Evolutionary conservation across 306 rosid genomes (phyloP).

Genomic region (peach (Prunus persica)): Prunus_persica_NCBIv2 NC_034009.1:28760501-28761000

Average conservation of each 20-base stretch:
- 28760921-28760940: slow-evolving; percentile 80
- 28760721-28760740: slow-evolving; percentile 97
- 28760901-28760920: slow-evolving; percentile 88
- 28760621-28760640: slow-evolving; percentile 64
- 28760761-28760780: slow-evolving; percentile 54
- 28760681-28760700: slow-evolving; percentile 57
- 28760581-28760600: slow-evolving; percentile 43
- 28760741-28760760: slow-evolving; percentile 78
- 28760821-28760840: slow-evolving; percentile 77
- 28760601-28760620: slow-evolving; percentile 61
- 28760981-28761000: not conserved
- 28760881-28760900: slow-evolving; percentile 82
- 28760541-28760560: slow-evolving; percentile 56
- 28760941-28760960: slow-evolving; percentile 36
- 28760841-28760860: slow-evolving; percentile 83
- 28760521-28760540: slow-evolving; percentile 81
- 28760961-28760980: not conserved
- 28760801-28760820: slow-evolving; percentile 85
- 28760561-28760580: slow-evolving; percentile 39
- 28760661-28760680: slow-evolving; percentile 72
- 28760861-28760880: slow-evolving; percentile 76
- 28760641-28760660: slow-evolving; percentile 53
- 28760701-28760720: slow-evolving; percentile 58
- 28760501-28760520: slow-evolving; percentile 79
- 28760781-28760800: slow-evolving; percentile 65